These are phyloP conservation scores for Tylopilus cervinicoccineus DNA, from an alignment of 768 basidiomycete species.

Conservation along the genomic window DNA sequence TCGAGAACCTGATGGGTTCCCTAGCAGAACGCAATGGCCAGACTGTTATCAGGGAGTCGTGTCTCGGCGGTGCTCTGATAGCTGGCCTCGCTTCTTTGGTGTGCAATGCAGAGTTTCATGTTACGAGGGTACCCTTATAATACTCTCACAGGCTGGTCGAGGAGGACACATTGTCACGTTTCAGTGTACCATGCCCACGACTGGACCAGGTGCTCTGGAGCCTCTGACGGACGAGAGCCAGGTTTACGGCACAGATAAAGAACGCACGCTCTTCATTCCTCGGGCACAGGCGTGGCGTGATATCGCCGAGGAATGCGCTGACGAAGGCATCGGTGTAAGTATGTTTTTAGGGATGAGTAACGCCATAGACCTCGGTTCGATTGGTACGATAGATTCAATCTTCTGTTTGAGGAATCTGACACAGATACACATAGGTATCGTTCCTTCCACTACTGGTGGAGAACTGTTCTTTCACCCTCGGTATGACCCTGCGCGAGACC, in stretches of 20 bases:
- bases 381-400: slow-evolving; percentile 47
- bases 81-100: slow-evolving; percentile 72
- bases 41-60: slow-evolving; percentile 48
- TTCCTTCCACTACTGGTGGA: slow-evolving; percentile 79
- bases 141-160: slow-evolving; percentile 44
- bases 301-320: slow-evolving; percentile 83
- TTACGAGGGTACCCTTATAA: slow-evolving; percentile 8
- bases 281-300: slow-evolving; percentile 78
- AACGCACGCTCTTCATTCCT: slow-evolving; percentile 72
- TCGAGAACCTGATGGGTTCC: slow-evolving; percentile 63
- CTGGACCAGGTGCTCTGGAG: slow-evolving; percentile 69
- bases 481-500: slow-evolving; percentile 72
- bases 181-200: slow-evolving; percentile 61
- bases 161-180: slow-evolving; percentile 81
- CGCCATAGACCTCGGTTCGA: slow-evolving; percentile 82
- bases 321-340: slow-evolving; percentile 86
- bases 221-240: slow-evolving; percentile 56
- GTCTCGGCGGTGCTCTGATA: slow-evolving; percentile 74
- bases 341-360: slow-evolving; percentile 80
- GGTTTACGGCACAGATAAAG: slow-evolving; percentile 81
- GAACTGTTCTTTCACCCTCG: slow-evolving; percentile 90
- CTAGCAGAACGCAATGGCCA: slow-evolving; percentile 61
- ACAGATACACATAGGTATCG: slow-evolving; percentile 41
- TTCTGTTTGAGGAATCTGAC: slow-evolving; percentile 7
- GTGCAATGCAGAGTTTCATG: slow-evolving; percentile 27